Conservation (phyloP, 805 yeast species). For the Monosporozyma aerobia region DNA sequence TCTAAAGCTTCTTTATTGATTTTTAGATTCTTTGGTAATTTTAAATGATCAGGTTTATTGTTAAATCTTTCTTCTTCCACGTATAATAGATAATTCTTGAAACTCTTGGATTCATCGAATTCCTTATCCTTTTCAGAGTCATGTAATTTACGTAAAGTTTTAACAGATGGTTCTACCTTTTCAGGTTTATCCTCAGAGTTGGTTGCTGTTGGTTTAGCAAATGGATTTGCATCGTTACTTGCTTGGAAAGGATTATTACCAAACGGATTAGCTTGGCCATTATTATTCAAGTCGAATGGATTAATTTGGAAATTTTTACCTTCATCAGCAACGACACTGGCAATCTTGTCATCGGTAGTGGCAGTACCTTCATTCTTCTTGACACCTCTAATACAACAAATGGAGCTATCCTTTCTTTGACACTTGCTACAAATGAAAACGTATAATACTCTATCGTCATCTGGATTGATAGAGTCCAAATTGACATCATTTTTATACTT, state of each 20-base stretch:
- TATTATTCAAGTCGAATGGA: conserved; percentile 23
- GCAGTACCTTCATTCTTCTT: conserved; percentile 43
- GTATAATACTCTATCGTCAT: conserved; percentile 75
- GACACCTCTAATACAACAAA: conserved; percentile 72
- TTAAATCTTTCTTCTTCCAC: conserved; percentile 64
- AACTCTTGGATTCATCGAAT: conserved; percentile 26
- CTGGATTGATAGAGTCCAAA: conserved; percentile 31
- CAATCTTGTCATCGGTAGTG: conserved; percentile 31
- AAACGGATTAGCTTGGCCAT: conserved; percentile 22
- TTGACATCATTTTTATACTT: conserved; percentile 7
- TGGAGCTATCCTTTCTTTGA: conserved; percentile 56
- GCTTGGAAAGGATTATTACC: conserved; percentile 33
- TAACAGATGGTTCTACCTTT: conserved; percentile 24
- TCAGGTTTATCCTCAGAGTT: not conserved
- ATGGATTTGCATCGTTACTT: conserved; percentile 26
- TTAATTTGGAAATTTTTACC: conserved; percentile 34
- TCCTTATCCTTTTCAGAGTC: conserved; percentile 19
- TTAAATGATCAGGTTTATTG: conserved; percentile 38
- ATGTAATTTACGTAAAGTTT: conserved; percentile 27
- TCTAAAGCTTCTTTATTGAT: conserved; percentile 45
- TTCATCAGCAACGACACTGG: conserved; percentile 26
- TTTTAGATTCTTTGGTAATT: conserved; percentile 43
- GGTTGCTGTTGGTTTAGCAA: conserved; percentile 3
- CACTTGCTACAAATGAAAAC: conserved; percentile 73
- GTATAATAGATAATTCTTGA: conserved; percentile 58